Percentiles rank a stretch among this genome's conserved stretches.
These are phyloP conservation scores for Ceratopteris richardii DNA, from an alignment of 75 land plant genomes.

Conservation along the genomic window DNA sequence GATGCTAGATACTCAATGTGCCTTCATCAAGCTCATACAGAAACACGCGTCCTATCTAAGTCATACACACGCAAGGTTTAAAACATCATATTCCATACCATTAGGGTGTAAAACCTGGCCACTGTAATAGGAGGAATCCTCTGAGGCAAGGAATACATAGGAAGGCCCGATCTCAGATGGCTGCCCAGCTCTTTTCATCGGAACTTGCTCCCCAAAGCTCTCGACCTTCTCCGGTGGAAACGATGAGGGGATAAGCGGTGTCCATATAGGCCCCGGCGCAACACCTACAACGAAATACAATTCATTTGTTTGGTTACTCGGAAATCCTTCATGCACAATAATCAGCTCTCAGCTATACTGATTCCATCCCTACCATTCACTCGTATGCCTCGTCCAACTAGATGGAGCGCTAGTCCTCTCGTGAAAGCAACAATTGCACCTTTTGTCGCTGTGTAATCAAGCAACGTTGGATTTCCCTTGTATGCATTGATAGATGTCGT, in stretches of 20 bases:
- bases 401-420: conserved; percentile 50
- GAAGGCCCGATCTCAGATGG: conserved; percentile 65
- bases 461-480: conserved; percentile 41
- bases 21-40: no score
- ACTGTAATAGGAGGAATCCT: conserved; percentile 45
- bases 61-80: no score
- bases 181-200: conserved; percentile 64
- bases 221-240: conserved; percentile 21
- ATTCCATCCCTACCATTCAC: conserved; percentile 52
- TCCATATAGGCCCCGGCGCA: conserved; percentile 72
- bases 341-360: no score
- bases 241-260: conserved; percentile 56
- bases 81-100: conserved; percentile 24
- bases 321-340: no score
- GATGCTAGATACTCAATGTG: no score
- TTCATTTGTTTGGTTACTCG: no score
- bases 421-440: conserved; percentile 81
- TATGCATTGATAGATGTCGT: conserved; percentile 74
- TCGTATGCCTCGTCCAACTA: conserved; percentile 54
- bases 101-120: conserved; percentile 81
- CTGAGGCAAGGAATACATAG: conserved; percentile 70
- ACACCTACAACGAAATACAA: background rate
- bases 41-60: no score
- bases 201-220: conserved; percentile 46
- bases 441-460: conserved; percentile 81